A percentile compares a stretch with the other conserved stretches of the same genome.
phyloP scores from a whole-genome alignment of 371 early-diverging fungal genomes.

The Mortierella sp. region DNA sequence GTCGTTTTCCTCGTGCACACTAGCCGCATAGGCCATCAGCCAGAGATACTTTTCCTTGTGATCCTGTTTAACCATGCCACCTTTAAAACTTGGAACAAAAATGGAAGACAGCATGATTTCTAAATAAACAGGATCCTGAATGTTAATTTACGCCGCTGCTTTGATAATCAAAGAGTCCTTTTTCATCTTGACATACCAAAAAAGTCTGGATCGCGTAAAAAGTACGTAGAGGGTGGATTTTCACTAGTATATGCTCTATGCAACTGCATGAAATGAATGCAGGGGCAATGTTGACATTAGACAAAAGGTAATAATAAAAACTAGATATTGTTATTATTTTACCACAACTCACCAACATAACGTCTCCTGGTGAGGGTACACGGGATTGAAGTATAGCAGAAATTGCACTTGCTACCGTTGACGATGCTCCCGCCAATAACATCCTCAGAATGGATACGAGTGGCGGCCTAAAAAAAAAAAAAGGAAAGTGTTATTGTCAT shows the following conservation, averaged over 20 bases:
- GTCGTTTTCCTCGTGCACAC: slow-evolving; percentile 59
- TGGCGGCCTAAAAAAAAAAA: slow-evolving; percentile 53
- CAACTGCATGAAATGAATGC: slow-evolving; percentile 41
- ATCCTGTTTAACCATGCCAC: slow-evolving; percentile 62
- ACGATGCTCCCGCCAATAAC: slow-evolving; percentile 62
- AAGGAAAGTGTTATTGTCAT: neutral
- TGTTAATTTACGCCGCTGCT: neutral
- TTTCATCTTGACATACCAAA: slow-evolving; percentile 55
- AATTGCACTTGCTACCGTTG: slow-evolving; percentile 64
- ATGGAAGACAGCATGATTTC: slow-evolving; percentile 62
- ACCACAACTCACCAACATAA: slow-evolving; percentile 58
- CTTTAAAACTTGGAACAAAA: slow-evolving; percentile 62
- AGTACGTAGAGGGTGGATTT: slow-evolving; percentile 61
- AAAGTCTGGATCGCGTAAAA: slow-evolving; percentile 71
- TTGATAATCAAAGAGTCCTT: neutral
- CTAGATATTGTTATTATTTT: neutral
- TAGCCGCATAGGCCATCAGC: slow-evolving; percentile 71
- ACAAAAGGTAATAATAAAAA: neutral
- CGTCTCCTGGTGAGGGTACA: slow-evolving; percentile 74
- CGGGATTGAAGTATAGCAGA: slow-evolving; percentile 67
- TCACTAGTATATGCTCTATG: slow-evolving; percentile 61
- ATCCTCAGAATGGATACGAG: slow-evolving; percentile 67
- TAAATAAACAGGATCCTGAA: slow-evolving; percentile 12
- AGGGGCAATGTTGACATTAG: neutral
- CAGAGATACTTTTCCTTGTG: slow-evolving; percentile 71